Evolutionary conservation across 352 stramenopile genomes (phyloP).

Genomic region (Phytophthora tentaculata): DNA sequence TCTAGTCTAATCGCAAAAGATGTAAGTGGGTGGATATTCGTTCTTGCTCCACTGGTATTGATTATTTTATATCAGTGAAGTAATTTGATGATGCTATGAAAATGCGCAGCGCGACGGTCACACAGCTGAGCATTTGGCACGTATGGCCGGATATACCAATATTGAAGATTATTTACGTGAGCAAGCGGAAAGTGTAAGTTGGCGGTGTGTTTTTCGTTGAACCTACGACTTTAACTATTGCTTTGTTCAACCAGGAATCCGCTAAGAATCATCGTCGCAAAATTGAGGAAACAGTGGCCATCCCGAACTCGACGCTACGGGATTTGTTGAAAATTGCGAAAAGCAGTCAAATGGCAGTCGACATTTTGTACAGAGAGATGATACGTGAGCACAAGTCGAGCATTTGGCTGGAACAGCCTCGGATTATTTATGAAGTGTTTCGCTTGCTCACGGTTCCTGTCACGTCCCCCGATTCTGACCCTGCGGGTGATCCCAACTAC

Average conservation of each 20-base stretch:
- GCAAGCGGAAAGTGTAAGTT: constrained; percentile 82
- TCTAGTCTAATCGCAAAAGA: constrained; percentile 77
- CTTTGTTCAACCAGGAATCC: constrained; percentile 61
- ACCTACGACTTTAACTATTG: background rate
- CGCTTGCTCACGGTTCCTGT: constrained; percentile 60
- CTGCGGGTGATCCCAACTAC: constrained; percentile 66
- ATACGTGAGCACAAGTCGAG: constrained; percentile 74
- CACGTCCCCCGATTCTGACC: constrained; percentile 39
- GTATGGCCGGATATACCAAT: constrained; percentile 58
- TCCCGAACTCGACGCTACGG: constrained; percentile 59
- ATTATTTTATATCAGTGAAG: background rate
- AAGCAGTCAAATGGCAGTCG: constrained; percentile 69
- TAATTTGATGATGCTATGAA: background rate
- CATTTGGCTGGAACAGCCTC: constrained; percentile 75
- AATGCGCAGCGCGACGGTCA: constrained; percentile 68
- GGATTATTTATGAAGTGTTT: constrained; percentile 87
- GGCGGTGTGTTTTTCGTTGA: background rate
- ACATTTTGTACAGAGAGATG: constrained; percentile 82
- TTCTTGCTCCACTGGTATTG: background rate
- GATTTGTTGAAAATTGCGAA: constrained; percentile 75
- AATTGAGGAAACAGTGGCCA: constrained; percentile 81
- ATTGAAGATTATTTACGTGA: constrained; percentile 86
- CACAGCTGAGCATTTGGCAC: constrained; percentile 73
- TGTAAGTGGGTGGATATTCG: constrained; percentile 44
- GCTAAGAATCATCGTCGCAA: constrained; percentile 85